Evolutionary conservation across 2,329 filamentous ascomycete genomes (phyloP).

Genomic region (Claviceps spartinae): DNA sequence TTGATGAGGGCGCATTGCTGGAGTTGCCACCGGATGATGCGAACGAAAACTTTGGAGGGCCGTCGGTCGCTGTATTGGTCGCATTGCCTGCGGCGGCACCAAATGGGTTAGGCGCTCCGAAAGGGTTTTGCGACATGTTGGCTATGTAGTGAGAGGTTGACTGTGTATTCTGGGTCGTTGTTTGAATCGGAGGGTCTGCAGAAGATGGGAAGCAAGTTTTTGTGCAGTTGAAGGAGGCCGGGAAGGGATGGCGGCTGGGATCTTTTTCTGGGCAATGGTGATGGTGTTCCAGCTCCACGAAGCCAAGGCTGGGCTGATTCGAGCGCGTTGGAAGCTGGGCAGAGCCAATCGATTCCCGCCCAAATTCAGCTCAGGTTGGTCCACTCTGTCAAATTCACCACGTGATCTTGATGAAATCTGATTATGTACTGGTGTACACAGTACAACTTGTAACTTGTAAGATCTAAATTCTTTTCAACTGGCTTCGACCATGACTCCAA

Average conservation of each 20-base stretch:
- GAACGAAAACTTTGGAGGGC: conserved; percentile 29
- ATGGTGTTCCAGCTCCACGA: conserved; percentile 6
- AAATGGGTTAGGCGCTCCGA: conserved; percentile 22
- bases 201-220: not conserved
- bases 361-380: no score
- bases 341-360: not conserved
- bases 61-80: conserved; percentile 18
- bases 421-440: no score
- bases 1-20: conserved; percentile 16
- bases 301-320: not conserved
- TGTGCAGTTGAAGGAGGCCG: not conserved
- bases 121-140: conserved; percentile 26
- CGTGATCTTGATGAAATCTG: no score
- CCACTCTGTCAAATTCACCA: no score
- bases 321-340: not conserved
- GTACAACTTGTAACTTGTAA: no score
- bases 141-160: not conserved
- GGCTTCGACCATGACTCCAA: no score
- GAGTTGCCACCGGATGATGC: conserved; percentile 15
- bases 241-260: conserved; percentile 1
- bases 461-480: no score
- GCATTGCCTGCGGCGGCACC: conserved; percentile 18
- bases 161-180: not conserved
- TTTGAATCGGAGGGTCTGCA: not conserved
- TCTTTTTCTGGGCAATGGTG: conserved; percentile 3